Evolutionary conservation across 441 rosid species (phyloP).

Genomic region (Erodium chrysanthum): DNA sequence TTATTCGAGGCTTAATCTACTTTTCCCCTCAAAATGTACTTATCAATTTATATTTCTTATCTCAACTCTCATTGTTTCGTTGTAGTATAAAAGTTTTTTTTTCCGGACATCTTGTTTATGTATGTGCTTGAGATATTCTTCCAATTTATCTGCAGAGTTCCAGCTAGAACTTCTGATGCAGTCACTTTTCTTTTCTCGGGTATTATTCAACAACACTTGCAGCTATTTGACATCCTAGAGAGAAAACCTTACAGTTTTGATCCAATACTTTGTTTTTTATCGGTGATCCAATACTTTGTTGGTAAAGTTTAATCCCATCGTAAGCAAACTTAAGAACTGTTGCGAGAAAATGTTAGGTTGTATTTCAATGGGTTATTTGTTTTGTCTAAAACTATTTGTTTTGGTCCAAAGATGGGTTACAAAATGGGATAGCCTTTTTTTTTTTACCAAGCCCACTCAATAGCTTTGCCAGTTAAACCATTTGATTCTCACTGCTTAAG

Average conservation of each 20-base stretch:
- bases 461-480: not conserved
- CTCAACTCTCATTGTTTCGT: slow-evolving; percentile 1
- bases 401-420: not conserved
- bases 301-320: slow-evolving; percentile 5
- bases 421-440: not conserved
- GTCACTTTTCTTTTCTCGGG: slow-evolving; percentile 89
- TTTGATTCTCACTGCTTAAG: not conserved
- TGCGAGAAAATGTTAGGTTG: not conserved
- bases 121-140: slow-evolving; percentile 9
- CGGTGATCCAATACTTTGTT: slow-evolving; percentile 15
- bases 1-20: not conserved
- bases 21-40: not conserved
- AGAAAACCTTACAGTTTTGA: slow-evolving; percentile 16
- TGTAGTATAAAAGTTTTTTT: slow-evolving; percentile 4
- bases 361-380: not conserved
- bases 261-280: slow-evolving; percentile 15
- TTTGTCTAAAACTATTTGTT: not conserved
- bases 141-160: slow-evolving; percentile 54
- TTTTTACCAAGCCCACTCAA: not conserved
- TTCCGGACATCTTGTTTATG: slow-evolving; percentile 5
- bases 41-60: not conserved
- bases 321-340: not conserved
- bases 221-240: slow-evolving; percentile 15
- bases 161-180: slow-evolving; percentile 94
- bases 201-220: slow-evolving; percentile 28